Evolutionary conservation across 805 yeast genomes (phyloP).

Genomic region (Teunomyces lycoperdinae): DNA sequence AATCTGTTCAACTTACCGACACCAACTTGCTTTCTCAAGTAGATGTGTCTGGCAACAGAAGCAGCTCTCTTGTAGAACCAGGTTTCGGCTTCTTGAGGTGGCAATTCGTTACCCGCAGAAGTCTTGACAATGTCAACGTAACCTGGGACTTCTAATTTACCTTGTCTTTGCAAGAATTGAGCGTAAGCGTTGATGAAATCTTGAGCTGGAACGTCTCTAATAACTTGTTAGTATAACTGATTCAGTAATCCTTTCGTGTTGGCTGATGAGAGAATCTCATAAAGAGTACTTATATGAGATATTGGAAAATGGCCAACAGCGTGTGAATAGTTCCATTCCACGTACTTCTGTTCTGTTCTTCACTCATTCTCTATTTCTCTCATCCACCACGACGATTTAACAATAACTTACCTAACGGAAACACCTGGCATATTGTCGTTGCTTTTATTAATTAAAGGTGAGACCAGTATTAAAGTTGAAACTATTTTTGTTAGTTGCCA

Average conservation of each 20-base stretch:
- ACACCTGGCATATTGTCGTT: constrained; percentile 87
- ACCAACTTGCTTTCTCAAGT: constrained; percentile 99
- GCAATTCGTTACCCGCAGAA: constrained; percentile 97
- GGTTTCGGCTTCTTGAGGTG: constrained; percentile 99
- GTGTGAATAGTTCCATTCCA: constrained; percentile 3
- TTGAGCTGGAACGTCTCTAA: constrained; percentile 99
- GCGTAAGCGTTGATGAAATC: constrained; percentile 99
- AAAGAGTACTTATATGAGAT: neutral
- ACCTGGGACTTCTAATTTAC: constrained; percentile 99
- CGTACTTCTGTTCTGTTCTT: constrained; percentile 1
- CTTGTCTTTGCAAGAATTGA: constrained; percentile 99
- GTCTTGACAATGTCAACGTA: constrained; percentile 99
- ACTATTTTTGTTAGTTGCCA: constrained; percentile 11
- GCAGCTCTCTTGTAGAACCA: constrained; percentile 99
- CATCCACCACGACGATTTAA: constrained; percentile 25
- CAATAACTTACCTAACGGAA: constrained; percentile 86
- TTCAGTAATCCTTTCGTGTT: constrained; percentile 3
- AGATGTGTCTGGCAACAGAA: constrained; percentile 99
- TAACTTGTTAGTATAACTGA: constrained; percentile 31
- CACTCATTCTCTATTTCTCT: constrained; percentile 7
- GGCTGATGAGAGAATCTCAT: constrained; percentile 1
- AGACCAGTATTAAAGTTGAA: constrained; percentile 2
- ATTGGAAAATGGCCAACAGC: constrained; percentile 1
- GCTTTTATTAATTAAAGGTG: constrained; percentile 14
- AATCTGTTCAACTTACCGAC: constrained; percentile 98